Conservation (phyloP, 768 basidiomycete species). For the Suillus subaureus region DNA sequence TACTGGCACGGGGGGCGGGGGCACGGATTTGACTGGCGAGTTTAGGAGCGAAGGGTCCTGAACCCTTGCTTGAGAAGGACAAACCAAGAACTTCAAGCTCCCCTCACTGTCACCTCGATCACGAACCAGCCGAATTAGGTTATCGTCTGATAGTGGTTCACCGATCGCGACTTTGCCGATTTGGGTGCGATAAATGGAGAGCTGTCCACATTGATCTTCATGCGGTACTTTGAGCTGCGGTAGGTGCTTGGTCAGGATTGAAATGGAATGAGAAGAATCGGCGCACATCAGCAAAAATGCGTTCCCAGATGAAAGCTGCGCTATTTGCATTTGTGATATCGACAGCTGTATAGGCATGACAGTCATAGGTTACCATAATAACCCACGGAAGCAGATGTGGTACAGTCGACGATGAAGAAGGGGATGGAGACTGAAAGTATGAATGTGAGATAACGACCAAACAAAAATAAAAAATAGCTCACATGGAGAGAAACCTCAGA, state of each 20-base stretch:
- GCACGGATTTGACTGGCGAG: conserved; percentile 47
- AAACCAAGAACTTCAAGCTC: conserved; percentile 82
- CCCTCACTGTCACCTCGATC: conserved; percentile 76
- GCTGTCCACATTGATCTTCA: conserved; percentile 71
- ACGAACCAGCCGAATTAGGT: conserved; percentile 70
- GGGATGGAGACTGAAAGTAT: conserved; percentile 31
- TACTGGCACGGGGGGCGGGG: conserved; percentile 52
- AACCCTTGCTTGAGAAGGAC: conserved; percentile 61
- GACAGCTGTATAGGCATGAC: conserved; percentile 73
- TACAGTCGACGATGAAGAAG: conserved; percentile 27
- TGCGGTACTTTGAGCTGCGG: conserved; percentile 76
- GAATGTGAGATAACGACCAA: conserved; percentile 10
- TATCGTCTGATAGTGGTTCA: conserved; percentile 70
- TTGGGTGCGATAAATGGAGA: conserved; percentile 86
- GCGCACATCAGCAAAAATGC: conserved; percentile 77
- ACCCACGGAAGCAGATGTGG: conserved; percentile 36
- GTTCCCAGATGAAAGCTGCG: conserved; percentile 74
- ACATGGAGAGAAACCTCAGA: conserved; percentile 26
- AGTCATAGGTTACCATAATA: conserved; percentile 76
- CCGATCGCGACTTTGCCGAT: conserved; percentile 79
- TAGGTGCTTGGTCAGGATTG: conserved; percentile 9
- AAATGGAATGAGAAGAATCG: conserved; percentile 7
- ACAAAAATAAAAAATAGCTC: conserved; percentile 13
- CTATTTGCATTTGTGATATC: conserved; percentile 67
- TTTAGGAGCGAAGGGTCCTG: conserved; percentile 50